These are phyloP conservation scores for Gossypium lobatum DNA, from an alignment of 441 rosid species.

Conservation along the genomic window DNA sequence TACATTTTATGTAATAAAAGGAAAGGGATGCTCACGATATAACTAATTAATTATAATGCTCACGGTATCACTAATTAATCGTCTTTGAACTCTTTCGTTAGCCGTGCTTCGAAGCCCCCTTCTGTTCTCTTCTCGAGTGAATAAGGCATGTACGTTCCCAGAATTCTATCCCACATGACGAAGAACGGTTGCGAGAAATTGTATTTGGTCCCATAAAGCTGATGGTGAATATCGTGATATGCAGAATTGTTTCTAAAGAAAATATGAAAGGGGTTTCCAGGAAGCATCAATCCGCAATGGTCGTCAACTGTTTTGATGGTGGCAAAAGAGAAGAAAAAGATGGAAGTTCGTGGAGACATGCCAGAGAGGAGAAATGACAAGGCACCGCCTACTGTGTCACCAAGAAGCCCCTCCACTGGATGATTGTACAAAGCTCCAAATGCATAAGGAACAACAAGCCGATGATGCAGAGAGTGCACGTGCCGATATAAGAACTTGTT, in stretches of 20 bases:
- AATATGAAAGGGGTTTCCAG: constrained; percentile 83
- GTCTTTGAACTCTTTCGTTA: constrained; percentile 53
- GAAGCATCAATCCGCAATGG: constrained; percentile 91
- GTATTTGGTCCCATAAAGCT: constrained; percentile 81
- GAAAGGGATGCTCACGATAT: neutral
- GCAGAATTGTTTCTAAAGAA: constrained; percentile 88
- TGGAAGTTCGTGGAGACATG: constrained; percentile 83
- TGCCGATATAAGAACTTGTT: constrained; percentile 85
- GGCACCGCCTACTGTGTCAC: constrained; percentile 91
- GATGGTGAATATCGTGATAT: constrained; percentile 92
- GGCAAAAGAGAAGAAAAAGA: constrained; percentile 86
- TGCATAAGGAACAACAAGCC: constrained; percentile 84
- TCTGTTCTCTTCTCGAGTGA: constrained; percentile 61
- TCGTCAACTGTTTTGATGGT: constrained; percentile 91
- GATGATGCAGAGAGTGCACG: constrained; percentile 83
- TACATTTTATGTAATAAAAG: neutral
- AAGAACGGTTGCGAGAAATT: constrained; percentile 97
- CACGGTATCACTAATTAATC: constrained; percentile 22
- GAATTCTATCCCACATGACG: constrained; percentile 80
- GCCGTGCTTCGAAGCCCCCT: constrained; percentile 76
- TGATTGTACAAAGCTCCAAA: constrained; percentile 87
- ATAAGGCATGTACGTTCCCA: constrained; percentile 91
- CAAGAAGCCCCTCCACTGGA: constrained; percentile 81
- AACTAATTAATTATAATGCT: constrained; percentile 20
- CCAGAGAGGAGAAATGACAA: constrained; percentile 85